These are phyloP conservation scores for Chytriomyces sp. DNA, from an alignment of 192 early-diverging fungal genomes.

Conservation along the genomic window DNA sequence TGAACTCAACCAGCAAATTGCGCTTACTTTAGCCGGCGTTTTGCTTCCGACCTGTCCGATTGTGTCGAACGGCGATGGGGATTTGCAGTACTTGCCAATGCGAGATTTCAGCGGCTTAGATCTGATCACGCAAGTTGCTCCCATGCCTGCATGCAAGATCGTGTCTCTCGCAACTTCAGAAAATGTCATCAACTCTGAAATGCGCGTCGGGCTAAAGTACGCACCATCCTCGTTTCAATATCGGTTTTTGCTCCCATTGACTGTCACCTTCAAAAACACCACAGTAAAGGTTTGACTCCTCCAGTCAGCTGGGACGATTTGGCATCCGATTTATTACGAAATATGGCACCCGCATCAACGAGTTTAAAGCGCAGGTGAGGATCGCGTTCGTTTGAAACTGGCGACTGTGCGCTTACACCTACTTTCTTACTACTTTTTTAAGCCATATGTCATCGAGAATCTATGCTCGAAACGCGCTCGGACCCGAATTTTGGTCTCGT, in stretches of 20 bases:
- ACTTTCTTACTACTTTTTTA: too few relatives aligned
- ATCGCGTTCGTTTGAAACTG: too few relatives aligned
- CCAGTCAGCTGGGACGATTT: slow-evolving; percentile 41
- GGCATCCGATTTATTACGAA: slow-evolving; percentile 34
- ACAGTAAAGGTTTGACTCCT: slow-evolving; percentile 10
- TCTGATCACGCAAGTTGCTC: slow-evolving; percentile 29
- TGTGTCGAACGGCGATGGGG: not conserved
- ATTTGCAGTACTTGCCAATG: slow-evolving; percentile 20
- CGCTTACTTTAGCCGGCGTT: slow-evolving; percentile 37
- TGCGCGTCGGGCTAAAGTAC: not conserved
- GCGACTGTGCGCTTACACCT: too few relatives aligned
- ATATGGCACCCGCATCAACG: slow-evolving; percentile 30
- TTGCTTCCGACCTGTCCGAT: slow-evolving; percentile 41
- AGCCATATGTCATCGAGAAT: slow-evolving; percentile 39
- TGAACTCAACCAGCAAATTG: slow-evolving; percentile 47
- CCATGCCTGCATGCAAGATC: slow-evolving; percentile 41
- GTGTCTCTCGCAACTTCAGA: slow-evolving; percentile 29
- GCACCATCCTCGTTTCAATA: not conserved
- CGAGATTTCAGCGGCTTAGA: too few relatives aligned
- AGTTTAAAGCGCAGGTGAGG: slow-evolving; percentile 31
- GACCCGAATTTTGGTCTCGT: slow-evolving; percentile 39
- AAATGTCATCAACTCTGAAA: slow-evolving; percentile 1
- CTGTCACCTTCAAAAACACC: not conserved
- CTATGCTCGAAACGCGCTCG: slow-evolving; percentile 42
- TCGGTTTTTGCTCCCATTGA: not conserved